phyloP scores from a whole-genome alignment of 768 basidiomycete species.

The Gymnopilus junonius region DNA sequence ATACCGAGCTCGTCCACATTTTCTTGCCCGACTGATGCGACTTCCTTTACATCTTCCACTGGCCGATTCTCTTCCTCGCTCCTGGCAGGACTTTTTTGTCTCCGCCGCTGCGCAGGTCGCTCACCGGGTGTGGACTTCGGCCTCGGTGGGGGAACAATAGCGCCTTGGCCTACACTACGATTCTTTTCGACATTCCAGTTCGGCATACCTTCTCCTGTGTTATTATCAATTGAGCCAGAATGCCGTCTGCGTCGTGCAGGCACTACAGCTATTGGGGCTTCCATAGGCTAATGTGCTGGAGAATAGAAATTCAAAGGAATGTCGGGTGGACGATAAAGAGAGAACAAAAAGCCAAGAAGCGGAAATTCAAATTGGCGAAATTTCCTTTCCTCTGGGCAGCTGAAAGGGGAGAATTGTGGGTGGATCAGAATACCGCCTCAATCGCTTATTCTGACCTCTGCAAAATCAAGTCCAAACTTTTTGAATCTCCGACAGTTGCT shows the following conservation, averaged over 20 bases:
- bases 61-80: conserved; percentile 38
- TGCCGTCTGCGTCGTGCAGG: conserved; percentile 64
- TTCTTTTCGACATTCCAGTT: conserved; percentile 17
- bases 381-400: not conserved
- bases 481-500: not conserved
- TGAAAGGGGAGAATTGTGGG: not conserved
- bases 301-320: not conserved
- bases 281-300: not conserved
- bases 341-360: not conserved
- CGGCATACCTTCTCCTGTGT: conserved; percentile 26
- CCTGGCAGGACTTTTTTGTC: conserved; percentile 47
- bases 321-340: not conserved
- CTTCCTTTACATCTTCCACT: conserved; percentile 28
- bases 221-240: conserved; percentile 55
- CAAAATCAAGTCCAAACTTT: not conserved
- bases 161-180: conserved; percentile 20
- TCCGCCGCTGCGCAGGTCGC: conserved; percentile 51
- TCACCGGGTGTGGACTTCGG: conserved; percentile 79
- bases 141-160: conserved; percentile 58
- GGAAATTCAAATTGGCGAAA: not conserved
- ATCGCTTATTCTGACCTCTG: not conserved
- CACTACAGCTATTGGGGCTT: conserved; percentile 28
- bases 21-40: conserved; percentile 25
- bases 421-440: not conserved
- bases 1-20: conserved; percentile 18